These are phyloP conservation scores for Letharia lupina DNA, from an alignment of 495 filamentous ascomycete species.

Conservation along the genomic window DNA sequence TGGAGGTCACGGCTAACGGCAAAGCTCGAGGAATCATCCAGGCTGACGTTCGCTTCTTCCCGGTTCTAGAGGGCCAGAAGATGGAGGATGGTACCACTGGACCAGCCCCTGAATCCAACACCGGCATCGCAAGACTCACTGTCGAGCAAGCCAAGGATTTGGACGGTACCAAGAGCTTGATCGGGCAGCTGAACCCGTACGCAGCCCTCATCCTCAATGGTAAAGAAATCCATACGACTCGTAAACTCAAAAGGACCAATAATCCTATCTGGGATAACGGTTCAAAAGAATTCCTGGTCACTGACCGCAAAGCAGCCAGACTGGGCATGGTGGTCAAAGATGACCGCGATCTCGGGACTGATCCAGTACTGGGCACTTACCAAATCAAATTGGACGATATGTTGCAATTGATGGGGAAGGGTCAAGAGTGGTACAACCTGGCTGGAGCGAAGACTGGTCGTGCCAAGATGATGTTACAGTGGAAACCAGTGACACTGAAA, in stretches of 20 bases:
- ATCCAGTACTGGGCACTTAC: conserved; percentile 81
- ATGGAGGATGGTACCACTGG: conserved; percentile 67
- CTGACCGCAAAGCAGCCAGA: conserved; percentile 79
- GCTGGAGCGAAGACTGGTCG: conserved; percentile 73
- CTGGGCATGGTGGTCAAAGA: conserved; percentile 92
- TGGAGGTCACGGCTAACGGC: conserved; percentile 79
- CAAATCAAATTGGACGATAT: conserved; percentile 93
- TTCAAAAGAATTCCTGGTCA: conserved; percentile 86
- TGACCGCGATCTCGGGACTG: conserved; percentile 73
- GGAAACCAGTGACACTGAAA: conserved; percentile 86
- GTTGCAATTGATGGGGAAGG: conserved; percentile 82
- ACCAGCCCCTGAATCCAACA: conserved; percentile 79
- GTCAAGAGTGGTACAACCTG: conserved; percentile 92
- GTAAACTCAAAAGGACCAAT: conserved; percentile 91
- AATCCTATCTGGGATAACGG: conserved; percentile 89
- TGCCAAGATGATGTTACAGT: conserved; percentile 79
- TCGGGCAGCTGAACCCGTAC: conserved; percentile 86
- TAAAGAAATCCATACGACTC: conserved; percentile 74
- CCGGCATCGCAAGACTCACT: conserved; percentile 85
- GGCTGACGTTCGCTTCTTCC: conserved; percentile 89
- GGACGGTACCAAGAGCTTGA: conserved; percentile 78
- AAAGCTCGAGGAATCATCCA: conserved; percentile 71
- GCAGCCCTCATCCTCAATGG: conserved; percentile 79
- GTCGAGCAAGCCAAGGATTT: conserved; percentile 94
- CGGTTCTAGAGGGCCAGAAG: conserved; percentile 65